Conservation (phyloP, 139 green algal species). For the Diplosphaera chodatii region DNA sequence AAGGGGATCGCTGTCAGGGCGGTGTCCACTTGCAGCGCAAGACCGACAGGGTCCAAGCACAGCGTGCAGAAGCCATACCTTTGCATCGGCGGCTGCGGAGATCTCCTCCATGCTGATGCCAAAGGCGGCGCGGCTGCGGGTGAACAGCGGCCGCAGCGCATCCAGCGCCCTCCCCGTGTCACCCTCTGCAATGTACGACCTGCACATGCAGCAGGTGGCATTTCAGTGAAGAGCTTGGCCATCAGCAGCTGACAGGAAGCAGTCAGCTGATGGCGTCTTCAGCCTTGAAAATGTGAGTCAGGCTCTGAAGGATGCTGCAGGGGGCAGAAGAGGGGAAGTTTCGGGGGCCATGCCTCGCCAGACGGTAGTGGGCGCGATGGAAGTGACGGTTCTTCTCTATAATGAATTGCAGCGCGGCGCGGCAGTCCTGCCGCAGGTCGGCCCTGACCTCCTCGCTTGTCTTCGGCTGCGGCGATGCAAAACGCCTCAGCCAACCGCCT, state of each 20-base stretch:
- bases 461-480: not conserved
- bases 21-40: not conserved
- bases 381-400: constrained; percentile 1
- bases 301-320: no score
- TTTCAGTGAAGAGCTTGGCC: no score
- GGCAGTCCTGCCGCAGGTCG: not conserved
- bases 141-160: constrained; percentile 4
- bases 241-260: no score
- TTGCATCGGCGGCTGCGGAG: not conserved
- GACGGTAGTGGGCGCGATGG: not conserved
- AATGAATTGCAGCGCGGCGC: not conserved
- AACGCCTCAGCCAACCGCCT: no score
- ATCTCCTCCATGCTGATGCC: constrained; percentile 6
- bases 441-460: not conserved
- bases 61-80: not conserved
- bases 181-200: not conserved
- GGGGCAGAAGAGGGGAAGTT: not conserved
- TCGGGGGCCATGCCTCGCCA: not conserved
- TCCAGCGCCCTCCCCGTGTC: not conserved
- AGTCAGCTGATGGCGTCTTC: no score
- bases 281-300: no score
- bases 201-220: not conserved
- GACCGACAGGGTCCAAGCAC: not conserved
- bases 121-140: not conserved
- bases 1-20: not conserved